Evolutionary conservation across 140 eudicot species (phyloP), one percentile per base, ranked within the genome.

Genomic region (Anethum foeniculum): DNA sequence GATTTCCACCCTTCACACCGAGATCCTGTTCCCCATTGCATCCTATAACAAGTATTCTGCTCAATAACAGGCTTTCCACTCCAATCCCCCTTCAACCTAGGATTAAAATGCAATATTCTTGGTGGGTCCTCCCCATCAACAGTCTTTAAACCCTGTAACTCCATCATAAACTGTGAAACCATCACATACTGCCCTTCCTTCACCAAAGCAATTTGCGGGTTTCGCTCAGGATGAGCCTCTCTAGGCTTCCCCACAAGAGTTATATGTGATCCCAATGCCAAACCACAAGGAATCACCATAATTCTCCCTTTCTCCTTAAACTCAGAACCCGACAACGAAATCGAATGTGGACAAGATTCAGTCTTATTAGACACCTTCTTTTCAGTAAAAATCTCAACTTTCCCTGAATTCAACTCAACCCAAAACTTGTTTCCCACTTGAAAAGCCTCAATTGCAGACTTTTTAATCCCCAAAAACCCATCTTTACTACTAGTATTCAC

Each of bases 61-160:
- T 94, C 99, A 79, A 94, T 92, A 80, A 92, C 93, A 44, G 97
- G 94, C 85, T 82, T 86, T 16, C 91, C 91, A 73, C 89, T 86
- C 89, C 88, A 88, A 86, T 88, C 91, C 18, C 91, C 98, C 77
- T 90, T 92, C 56, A 94, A 75, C 88, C 97, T 88, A 0, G 98
- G 96, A 87, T 94, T 94, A 71, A 92, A 94, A 89, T 94, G 98
- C 84, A 94, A 84, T 62, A 94, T 89, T 84, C 91, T 86, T 0
- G 96, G 96, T 46, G 97, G 97, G 80, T 90, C 98, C 84, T 94
- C 97, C 6, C 97, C 97, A 62, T 88, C 93, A 73, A 94, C 98
- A n/a, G 87, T 85, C 74, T 84, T 92, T 85, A 92, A 86, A 48
- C 92, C 96, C 83, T 88, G 91, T 71, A 88, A 84, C 86, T 88